Evolutionary conservation across 192 early-diverging fungal genomes (phyloP).

Genomic region (Fimicolochytrium jonesii): DNA sequence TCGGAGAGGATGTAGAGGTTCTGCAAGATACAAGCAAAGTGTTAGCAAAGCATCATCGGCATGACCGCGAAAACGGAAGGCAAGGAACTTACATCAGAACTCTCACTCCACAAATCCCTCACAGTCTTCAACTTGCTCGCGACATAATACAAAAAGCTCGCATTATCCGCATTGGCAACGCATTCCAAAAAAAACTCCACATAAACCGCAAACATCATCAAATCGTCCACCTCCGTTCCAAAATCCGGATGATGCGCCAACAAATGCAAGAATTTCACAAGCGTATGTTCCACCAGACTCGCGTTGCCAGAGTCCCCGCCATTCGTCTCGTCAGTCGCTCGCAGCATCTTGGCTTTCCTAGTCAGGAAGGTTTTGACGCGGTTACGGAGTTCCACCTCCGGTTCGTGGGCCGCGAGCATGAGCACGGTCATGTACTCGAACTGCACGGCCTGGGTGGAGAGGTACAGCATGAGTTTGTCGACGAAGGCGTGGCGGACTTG

Average conservation of each 20-base stretch:
- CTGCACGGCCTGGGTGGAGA: conserved; percentile 57
- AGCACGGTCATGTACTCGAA: conserved; percentile 67
- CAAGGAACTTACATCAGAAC: conserved; percentile 45
- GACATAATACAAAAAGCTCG: conserved; percentile 75
- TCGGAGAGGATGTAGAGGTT: conserved; percentile 83
- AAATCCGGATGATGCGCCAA: conserved; percentile 88
- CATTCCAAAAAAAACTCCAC: conserved; percentile 81
- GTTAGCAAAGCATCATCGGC: neutral
- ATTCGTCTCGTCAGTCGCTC: conserved; percentile 1
- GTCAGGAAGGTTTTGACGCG: conserved; percentile 55
- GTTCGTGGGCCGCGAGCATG: conserved; percentile 83
- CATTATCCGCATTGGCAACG: conserved; percentile 75
- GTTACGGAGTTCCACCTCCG: conserved; percentile 62
- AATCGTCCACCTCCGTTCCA: conserved; percentile 36
- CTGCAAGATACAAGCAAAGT: conserved; percentile 24
- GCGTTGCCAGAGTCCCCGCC: conserved; percentile 9
- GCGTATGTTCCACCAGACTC: conserved; percentile 52
- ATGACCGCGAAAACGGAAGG: neutral
- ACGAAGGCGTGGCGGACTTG: conserved; percentile 73
- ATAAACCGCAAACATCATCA: conserved; percentile 55
- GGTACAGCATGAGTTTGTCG: conserved; percentile 65
- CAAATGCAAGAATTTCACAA: conserved; percentile 63
- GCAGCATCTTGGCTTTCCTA: conserved; percentile 24
- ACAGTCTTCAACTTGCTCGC: conserved; percentile 75
- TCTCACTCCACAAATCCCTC: conserved; percentile 44